phyloP scores from a whole-genome alignment of 352 stramenopile species.

The Pythium oligandrum region DNA sequence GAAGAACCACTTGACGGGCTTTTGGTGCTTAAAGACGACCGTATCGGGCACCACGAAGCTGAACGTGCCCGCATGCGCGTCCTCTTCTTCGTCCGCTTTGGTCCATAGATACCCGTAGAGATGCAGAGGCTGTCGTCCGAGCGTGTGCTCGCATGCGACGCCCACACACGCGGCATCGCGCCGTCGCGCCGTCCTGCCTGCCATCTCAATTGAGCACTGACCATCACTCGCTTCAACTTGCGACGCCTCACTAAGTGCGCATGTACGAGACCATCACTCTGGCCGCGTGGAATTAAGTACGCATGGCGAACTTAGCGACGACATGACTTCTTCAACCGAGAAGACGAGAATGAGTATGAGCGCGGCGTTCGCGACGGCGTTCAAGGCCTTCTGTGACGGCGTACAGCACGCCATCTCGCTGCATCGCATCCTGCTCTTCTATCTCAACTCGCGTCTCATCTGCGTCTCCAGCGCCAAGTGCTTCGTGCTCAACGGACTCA shows the following conservation, averaged over 20 bases:
- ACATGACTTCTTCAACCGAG: conserved; percentile 11
- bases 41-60: conserved; percentile 55
- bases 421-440: conserved; percentile 84
- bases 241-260: neutral
- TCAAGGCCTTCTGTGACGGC: conserved; percentile 80
- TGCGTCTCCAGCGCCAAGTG: conserved; percentile 85
- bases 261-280: no score
- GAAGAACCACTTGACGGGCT: conserved; percentile 66
- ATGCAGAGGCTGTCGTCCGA: conserved; percentile 57
- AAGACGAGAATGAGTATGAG: conserved; percentile 4
- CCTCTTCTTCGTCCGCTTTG: conserved; percentile 24
- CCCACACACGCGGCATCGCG: conserved; percentile 45
- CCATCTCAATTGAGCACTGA: neutral
- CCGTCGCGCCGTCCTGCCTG: conserved; percentile 4
- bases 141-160: conserved; percentile 57
- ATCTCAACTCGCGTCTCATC: conserved; percentile 79
- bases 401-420: conserved; percentile 84
- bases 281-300: conserved; percentile 5
- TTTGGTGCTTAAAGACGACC: conserved; percentile 71
- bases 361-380: conserved; percentile 45
- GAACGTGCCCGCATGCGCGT: conserved; percentile 22
- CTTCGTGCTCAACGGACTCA: conserved; percentile 86
- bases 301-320: neutral
- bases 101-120: conserved; percentile 58
- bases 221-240: conserved; percentile 2